Percentiles rank a stretch among this genome's conserved stretches.
Evolutionary conservation across 2,329 filamentous ascomycete genomes (phyloP).

Genomic region (Xylaria sp.): DNA sequence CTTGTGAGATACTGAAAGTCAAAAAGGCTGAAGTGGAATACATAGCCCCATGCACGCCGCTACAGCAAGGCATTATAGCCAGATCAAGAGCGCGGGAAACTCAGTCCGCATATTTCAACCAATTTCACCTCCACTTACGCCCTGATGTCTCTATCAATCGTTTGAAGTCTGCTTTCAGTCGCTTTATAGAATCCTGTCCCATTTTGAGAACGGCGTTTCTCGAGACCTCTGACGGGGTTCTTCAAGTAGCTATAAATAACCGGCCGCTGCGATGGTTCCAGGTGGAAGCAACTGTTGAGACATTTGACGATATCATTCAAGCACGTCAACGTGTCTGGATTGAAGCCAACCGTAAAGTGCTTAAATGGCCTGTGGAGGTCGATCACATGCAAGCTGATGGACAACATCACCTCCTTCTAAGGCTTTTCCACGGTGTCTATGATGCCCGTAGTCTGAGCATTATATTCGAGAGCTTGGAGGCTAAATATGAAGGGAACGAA

Average conservation of each 20-base stretch:
- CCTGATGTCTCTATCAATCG: constrained; percentile 49
- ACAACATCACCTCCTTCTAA: constrained; percentile 57
- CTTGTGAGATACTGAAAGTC: constrained; percentile 59
- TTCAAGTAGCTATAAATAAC: constrained; percentile 70
- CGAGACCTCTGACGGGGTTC: constrained; percentile 73
- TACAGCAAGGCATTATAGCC: constrained; percentile 87
- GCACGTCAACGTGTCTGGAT: constrained; percentile 58
- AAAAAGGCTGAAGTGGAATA: constrained; percentile 65
- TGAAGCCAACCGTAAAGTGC: constrained; percentile 52
- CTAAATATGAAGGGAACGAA: constrained; percentile 52
- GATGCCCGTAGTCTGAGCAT: constrained; percentile 80
- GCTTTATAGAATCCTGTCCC: constrained; percentile 57
- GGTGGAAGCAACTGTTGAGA: constrained; percentile 35
- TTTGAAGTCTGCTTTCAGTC: constrained; percentile 64
- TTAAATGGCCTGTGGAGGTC: constrained; percentile 60
- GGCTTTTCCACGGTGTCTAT: constrained; percentile 86
- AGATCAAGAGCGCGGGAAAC: constrained; percentile 63
- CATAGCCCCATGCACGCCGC: constrained; percentile 80
- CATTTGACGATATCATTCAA: constrained; percentile 44
- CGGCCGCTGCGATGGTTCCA: constrained; percentile 52
- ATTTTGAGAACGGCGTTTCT: constrained; percentile 77
- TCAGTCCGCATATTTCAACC: constrained; percentile 74
- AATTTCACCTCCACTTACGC: constrained; percentile 67
- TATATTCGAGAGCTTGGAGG: constrained; percentile 64
- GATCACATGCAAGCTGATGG: constrained; percentile 44